phyloP scores from a whole-genome alignment of 495 filamentous ascomycete species.

The Aspergillus panamensis region DNA sequence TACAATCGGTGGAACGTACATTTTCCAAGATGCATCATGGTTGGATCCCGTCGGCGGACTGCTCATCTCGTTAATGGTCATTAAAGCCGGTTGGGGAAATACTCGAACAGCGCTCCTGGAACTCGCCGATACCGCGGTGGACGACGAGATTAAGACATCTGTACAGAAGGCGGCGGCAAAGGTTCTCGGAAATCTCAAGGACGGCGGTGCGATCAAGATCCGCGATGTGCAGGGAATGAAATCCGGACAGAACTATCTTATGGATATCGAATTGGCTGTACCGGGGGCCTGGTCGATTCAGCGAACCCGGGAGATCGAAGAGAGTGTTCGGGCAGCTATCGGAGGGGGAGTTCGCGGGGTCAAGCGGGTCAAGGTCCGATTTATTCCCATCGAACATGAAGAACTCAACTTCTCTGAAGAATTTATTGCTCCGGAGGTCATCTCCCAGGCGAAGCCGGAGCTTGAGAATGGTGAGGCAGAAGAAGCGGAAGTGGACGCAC shows the following conservation, averaged over 20 bases:
- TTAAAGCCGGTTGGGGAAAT: slow-evolving; percentile 85
- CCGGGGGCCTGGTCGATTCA: slow-evolving; percentile 68
- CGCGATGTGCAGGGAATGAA: slow-evolving; percentile 83
- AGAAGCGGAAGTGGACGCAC: slow-evolving; percentile 18
- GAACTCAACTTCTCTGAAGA: slow-evolving; percentile 63
- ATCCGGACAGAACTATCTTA: slow-evolving; percentile 88
- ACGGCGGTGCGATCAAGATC: slow-evolving; percentile 50
- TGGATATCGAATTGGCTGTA: slow-evolving; percentile 81
- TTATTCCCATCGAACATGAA: slow-evolving; percentile 61
- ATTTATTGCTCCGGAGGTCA: slow-evolving; percentile 68
- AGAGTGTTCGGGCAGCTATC: slow-evolving; percentile 62
- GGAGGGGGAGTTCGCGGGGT: slow-evolving; percentile 76
- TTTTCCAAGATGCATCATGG: slow-evolving; percentile 79
- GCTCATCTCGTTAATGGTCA: slow-evolving; percentile 85
- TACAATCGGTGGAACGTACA: slow-evolving; percentile 84
- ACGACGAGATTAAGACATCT: slow-evolving; percentile 70
- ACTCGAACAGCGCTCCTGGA: slow-evolving; percentile 78
- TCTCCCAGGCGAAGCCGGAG: slow-evolving; percentile 61
- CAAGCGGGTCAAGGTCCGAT: slow-evolving; percentile 74
- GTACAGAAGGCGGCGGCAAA: slow-evolving; percentile 62
- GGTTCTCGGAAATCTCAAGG: slow-evolving; percentile 47
- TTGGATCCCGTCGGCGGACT: slow-evolving; percentile 94
- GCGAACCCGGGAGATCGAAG: slow-evolving; percentile 65
- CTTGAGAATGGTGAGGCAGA: slow-evolving; percentile 48
- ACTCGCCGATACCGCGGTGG: slow-evolving; percentile 83